These are phyloP conservation scores for Penicillium manginii DNA, from an alignment of 495 filamentous ascomycete genomes.

Conservation along the genomic window DNA sequence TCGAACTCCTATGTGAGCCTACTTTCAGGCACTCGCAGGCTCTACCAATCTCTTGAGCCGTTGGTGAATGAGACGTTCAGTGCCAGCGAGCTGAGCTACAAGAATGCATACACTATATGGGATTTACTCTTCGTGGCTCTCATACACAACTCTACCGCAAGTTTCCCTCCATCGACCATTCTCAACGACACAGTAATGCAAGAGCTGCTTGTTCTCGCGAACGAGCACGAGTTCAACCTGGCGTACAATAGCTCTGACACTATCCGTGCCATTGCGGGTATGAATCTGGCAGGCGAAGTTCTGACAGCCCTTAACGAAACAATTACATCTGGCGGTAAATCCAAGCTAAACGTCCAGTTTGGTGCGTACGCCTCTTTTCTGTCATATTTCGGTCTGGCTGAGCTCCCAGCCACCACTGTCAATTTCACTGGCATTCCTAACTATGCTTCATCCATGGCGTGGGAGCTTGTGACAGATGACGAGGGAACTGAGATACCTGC, in stretches of 20 bases:
- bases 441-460: slow-evolving; percentile 58
- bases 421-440: slow-evolving; percentile 54
- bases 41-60: slow-evolving; percentile 63
- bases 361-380: slow-evolving; percentile 55
- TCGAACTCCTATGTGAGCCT: slow-evolving; percentile 45
- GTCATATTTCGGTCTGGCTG: slow-evolving; percentile 56
- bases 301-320: slow-evolving; percentile 49
- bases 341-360: slow-evolving; percentile 52
- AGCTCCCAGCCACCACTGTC: slow-evolving; percentile 34
- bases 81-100: slow-evolving; percentile 53
- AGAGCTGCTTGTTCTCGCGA: slow-evolving; percentile 40
- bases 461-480: slow-evolving; percentile 56
- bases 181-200: slow-evolving; percentile 26
- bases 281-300: slow-evolving; percentile 37
- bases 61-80: slow-evolving; percentile 58
- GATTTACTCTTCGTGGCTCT: slow-evolving; percentile 48
- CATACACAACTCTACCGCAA: slow-evolving; percentile 43
- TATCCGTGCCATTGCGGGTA: slow-evolving; percentile 27
- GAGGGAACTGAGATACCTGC: slow-evolving; percentile 42
- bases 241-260: slow-evolving; percentile 42
- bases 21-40: slow-evolving; percentile 50
- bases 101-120: slow-evolving; percentile 67
- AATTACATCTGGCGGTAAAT: slow-evolving; percentile 38
- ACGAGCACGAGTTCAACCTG: slow-evolving; percentile 44
- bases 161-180: slow-evolving; percentile 16